Evolutionary conservation across 139 green algal genomes (phyloP), one percentile per base, ranked within the genome.

Genomic region (Ostreobium quekettii): DNA sequence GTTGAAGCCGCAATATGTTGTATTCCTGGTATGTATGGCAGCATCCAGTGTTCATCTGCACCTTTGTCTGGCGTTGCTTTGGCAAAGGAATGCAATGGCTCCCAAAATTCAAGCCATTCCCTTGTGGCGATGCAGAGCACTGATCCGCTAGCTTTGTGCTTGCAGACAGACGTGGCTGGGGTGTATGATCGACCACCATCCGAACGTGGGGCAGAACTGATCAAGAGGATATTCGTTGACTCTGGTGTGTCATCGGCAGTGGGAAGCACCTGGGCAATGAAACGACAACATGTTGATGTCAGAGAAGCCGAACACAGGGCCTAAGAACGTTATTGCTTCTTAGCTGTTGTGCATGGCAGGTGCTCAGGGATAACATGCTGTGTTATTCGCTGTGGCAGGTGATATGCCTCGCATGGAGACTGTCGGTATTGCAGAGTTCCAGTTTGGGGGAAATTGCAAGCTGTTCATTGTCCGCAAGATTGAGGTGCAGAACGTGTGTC

Each of bases 141-240:
- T 26, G 46, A 15, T 26, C 15, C 46, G 46, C 11, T 26, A 19
- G n/a, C 19, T n/a, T 30, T 37, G 29, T 6, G 3, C n/a, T 11
- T 67, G 29, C 66, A 86, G 68, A 88, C 85, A 32, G 76, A 91
- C 49, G 85, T 91, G 35, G 32, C 64, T 3, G 84, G 83, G 22
- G 70, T 90, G 4, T 88, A 59, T 33, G 76, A 83, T 62, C 47
- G 65, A 3, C 76, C 76, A n/a, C 84, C 84, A 3, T 56, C 76
- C 36, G 60, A 82, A 47, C 39, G 48, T 1, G 76, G 72, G 1
- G 78, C 84, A 1, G 28, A 70, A 38, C 69, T 85, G 26, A 60
- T 90, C 24, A 57, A 36, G 4, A 48, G 36, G n/a, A 78, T 86
- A 28, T 36, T 67, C 7, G 74, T 86, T 19, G 47, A 61, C 4